Conservation (phyloP, 208 protist species). For the Crithidia brevicula region DNA sequence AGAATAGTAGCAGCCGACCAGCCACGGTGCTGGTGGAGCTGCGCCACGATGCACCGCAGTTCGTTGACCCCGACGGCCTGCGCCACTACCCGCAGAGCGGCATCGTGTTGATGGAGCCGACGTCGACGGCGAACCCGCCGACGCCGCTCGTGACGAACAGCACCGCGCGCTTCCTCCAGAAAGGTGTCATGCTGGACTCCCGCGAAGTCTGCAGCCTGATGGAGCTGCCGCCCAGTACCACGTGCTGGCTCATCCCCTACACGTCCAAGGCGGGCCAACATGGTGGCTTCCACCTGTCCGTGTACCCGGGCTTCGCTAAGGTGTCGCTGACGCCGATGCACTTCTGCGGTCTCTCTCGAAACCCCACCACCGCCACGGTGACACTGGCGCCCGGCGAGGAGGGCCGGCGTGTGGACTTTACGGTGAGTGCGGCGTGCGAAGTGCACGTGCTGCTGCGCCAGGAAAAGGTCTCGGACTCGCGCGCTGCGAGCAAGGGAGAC, state of each 20-base stretch:
- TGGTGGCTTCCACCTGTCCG: conserved; percentile 72
- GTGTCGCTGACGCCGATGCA: conserved; percentile 73
- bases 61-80: conserved; percentile 70
- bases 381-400: conserved; percentile 52
- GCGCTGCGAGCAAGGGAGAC: conserved; percentile 47
- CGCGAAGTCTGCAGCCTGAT: conserved; percentile 83
- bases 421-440: conserved; percentile 53
- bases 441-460: conserved; percentile 85
- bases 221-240: conserved; percentile 66
- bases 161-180: conserved; percentile 82
- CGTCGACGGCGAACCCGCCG: conserved; percentile 40
- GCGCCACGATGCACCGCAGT: conserved; percentile 67
- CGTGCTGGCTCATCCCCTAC: conserved; percentile 84
- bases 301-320: conserved; percentile 83
- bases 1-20: conserved; percentile 80
- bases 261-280: conserved; percentile 65
- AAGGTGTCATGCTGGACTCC: conserved; percentile 88
- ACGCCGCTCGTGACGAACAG: conserved; percentile 84
- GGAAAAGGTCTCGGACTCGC: conserved; percentile 52
- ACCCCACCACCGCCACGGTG: conserved; percentile 47
- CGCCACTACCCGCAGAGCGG: conserved; percentile 87
- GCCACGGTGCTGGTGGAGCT: conserved; percentile 77
- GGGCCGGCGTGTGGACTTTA: conserved; percentile 65
- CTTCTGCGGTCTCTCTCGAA: conserved; percentile 63
- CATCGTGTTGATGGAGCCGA: conserved; percentile 73